Conservation (phyloP, 179 eudicot genomes). For the Spergularia azorica region DNA sequence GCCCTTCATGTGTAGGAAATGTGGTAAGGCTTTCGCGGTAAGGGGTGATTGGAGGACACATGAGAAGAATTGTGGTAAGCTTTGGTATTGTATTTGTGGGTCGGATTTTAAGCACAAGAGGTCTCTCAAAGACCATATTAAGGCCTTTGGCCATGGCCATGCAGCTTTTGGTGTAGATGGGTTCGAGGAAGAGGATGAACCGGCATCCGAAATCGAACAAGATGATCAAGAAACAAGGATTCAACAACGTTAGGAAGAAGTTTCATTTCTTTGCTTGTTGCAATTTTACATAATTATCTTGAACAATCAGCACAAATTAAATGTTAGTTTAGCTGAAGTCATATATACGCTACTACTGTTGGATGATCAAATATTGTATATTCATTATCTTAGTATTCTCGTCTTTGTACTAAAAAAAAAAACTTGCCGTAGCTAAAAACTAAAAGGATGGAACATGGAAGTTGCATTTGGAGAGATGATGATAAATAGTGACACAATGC, state of each 20-base stretch:
- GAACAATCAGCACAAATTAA: too few relatives aligned
- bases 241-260: neutral
- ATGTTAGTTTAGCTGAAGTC: too few relatives aligned
- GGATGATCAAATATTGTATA: too few relatives aligned
- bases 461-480: too few relatives aligned
- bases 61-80: conserved; percentile 49
- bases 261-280: neutral
- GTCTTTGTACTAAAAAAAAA: too few relatives aligned
- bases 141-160: conserved; percentile 43
- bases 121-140: conserved; percentile 45
- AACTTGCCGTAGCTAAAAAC: too few relatives aligned
- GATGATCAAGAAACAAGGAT: conserved; percentile 27
- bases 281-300: too few relatives aligned
- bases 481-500: too few relatives aligned
- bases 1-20: conserved; percentile 48
- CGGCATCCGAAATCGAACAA: conserved; percentile 40
- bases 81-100: conserved; percentile 45
- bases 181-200: conserved; percentile 42
- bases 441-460: too few relatives aligned
- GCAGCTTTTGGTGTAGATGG: conserved; percentile 28
- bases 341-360: too few relatives aligned
- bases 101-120: conserved; percentile 49
- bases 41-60: conserved; percentile 50
- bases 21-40: conserved; percentile 41
- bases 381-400: too few relatives aligned